A percentile compares a stretch with the other conserved stretches of the same genome.
These are phyloP conservation scores for Ophiostoma novo-ulmi DNA, from an alignment of 2,329 filamentous ascomycete genomes.

Conservation along the genomic window DNA sequence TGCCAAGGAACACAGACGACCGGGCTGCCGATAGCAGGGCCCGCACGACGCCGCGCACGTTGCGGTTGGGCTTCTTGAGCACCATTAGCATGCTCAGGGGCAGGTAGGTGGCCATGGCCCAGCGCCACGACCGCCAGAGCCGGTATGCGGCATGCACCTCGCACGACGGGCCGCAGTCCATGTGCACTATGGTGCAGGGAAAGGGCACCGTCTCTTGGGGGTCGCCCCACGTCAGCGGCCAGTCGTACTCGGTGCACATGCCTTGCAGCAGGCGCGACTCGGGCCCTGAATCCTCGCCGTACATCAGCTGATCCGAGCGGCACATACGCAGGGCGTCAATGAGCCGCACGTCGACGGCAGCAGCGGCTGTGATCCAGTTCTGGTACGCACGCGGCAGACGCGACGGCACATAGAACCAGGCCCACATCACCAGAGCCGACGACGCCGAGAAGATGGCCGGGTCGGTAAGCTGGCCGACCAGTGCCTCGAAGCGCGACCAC, in stretches of 20 bases:
- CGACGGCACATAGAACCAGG: constrained; percentile 74
- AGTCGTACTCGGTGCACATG: constrained; percentile 67
- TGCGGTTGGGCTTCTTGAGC: constrained; percentile 39
- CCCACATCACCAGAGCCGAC: constrained; percentile 76
- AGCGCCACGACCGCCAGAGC: constrained; percentile 64
- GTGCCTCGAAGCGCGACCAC: constrained; percentile 45
- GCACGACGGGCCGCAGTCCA: constrained; percentile 67
- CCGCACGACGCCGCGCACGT: constrained; percentile 41
- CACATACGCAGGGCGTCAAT: constrained; percentile 67
- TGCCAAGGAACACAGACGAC: constrained; percentile 71
- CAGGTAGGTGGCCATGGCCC: constrained; percentile 71
- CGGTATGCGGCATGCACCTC: constrained; percentile 67
- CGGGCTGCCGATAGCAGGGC: constrained; percentile 38
- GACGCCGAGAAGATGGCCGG: constrained; percentile 67
- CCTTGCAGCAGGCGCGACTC: constrained; percentile 61
- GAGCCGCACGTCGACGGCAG: constrained; percentile 68
- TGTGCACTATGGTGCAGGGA: constrained; percentile 79
- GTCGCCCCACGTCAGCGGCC: constrained; percentile 68
- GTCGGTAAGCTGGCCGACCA: constrained; percentile 50
- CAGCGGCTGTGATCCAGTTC: constrained; percentile 75
- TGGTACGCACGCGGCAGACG: constrained; percentile 68
- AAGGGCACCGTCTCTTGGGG: constrained; percentile 64
- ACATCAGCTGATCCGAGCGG: constrained; percentile 58
- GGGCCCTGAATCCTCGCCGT: constrained; percentile 64
- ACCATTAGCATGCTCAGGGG: constrained; percentile 66